A percentile compares a stretch with the other conserved stretches of the same genome.
phyloP scores from a whole-genome alignment of 2,329 filamentous ascomycete genomes.

The Aspergillus aculeatinus region DNA sequence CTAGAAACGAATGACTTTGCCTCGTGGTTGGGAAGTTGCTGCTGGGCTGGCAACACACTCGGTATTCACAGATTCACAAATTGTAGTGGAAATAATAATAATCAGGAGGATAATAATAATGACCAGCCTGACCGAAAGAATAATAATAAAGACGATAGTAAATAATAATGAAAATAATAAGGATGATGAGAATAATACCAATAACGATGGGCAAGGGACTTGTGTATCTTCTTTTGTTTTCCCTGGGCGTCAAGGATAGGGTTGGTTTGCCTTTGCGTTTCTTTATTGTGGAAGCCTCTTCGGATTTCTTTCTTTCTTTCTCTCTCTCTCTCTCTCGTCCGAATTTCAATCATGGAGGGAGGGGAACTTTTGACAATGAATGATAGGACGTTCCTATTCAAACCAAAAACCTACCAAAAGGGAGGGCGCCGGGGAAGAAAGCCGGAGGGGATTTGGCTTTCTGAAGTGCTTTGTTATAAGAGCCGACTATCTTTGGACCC shows the following conservation, averaged over 20 bases:
- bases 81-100: not conserved
- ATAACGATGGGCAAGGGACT: not conserved
- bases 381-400: conserved; percentile 17
- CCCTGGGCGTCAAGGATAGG: not conserved
- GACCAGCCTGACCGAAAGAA: not conserved
- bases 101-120: not conserved
- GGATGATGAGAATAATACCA: not conserved
- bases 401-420: conserved; percentile 24
- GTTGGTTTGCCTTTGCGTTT: not conserved
- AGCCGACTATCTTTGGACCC: conserved; percentile 16
- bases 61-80: not conserved
- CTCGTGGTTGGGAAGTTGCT: not conserved
- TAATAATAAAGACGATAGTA: not conserved
- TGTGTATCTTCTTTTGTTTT: not conserved
- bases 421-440: conserved; percentile 15
- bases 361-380: conserved; percentile 23
- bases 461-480: conserved; percentile 23
- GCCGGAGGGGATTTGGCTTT: conserved; percentile 18
- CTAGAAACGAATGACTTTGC: not conserved
- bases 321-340: not conserved
- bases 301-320: not conserved
- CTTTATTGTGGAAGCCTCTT: not conserved
- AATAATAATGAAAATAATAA: not conserved
- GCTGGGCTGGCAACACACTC: not conserved
- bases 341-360: not conserved